Conservation (phyloP, 208 protist genomes). For the Trypanosoma theileri region DNA sequence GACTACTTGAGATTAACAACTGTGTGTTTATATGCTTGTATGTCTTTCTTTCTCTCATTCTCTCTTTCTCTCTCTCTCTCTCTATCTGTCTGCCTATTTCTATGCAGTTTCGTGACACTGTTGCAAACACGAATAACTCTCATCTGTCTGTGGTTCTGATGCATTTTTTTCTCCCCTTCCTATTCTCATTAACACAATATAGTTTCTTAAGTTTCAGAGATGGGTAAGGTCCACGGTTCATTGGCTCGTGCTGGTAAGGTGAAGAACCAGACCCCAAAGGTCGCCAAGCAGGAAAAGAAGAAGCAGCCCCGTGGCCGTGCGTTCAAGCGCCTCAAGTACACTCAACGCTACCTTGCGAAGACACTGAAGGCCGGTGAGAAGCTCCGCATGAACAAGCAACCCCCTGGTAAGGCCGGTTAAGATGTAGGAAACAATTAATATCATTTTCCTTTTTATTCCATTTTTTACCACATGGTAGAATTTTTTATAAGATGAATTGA, state of each 20-base stretch:
- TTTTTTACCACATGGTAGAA: slow-evolving; percentile 6
- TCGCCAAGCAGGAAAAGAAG: slow-evolving; percentile 94
- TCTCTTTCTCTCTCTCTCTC: too few relatives aligned
- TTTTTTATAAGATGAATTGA: background rate
- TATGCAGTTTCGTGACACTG: too few relatives aligned
- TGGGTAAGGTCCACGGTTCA: slow-evolving; percentile 98
- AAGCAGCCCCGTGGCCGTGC: slow-evolving; percentile 94
- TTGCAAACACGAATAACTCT: too few relatives aligned
- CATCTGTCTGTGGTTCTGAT: too few relatives aligned
- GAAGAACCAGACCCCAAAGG: slow-evolving; percentile 98
- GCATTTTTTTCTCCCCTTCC: background rate
- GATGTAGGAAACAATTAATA: slow-evolving; percentile 8
- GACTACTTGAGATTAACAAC: background rate
- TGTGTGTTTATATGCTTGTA: background rate
- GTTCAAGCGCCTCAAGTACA: slow-evolving; percentile 98
- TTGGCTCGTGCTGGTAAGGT: slow-evolving; percentile 98
- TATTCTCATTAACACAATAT: slow-evolving; percentile 7
- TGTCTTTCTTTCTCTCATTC: slow-evolving; percentile 9
- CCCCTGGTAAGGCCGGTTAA: slow-evolving; percentile 89
- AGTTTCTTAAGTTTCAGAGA: slow-evolving; percentile 42
- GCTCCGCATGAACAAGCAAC: slow-evolving; percentile 93
- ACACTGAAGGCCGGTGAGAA: slow-evolving; percentile 93
- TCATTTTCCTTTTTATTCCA: slow-evolving; percentile 30
- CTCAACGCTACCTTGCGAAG: slow-evolving; percentile 94
- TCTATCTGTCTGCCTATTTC: too few relatives aligned